Evolutionary conservation across 441 rosid species (phyloP), one percentile per base, ranked within the genome.

Genomic region (Metrosideros polymorpha): DNA sequence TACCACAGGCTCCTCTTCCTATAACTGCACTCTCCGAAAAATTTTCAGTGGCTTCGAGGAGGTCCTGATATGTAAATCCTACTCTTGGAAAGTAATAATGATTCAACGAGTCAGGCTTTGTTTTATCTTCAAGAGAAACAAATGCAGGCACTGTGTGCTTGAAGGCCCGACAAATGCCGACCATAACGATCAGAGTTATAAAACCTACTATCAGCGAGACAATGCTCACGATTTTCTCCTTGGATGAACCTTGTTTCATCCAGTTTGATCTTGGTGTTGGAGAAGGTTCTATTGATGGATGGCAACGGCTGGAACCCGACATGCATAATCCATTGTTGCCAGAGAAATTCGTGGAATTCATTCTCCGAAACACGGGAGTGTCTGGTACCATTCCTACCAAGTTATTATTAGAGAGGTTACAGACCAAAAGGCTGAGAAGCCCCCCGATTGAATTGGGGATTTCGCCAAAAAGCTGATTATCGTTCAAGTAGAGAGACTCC

Each of bases 1-100:
- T 89, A 82, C 95, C 95, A 87, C 94, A 93, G 0, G 93, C 95
- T 87, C 94, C 95, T 87, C 91, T 91, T 84, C 95, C 95, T 25
- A 93, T 54, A 86, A 91, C 87, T 54, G 88, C 79, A 17, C 83
- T 87, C 84, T 93, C 94, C 5, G 94, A 91, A 66, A 93, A 93
- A 87, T 92, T 89, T 50, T 90, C 89, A 0, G 95, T 93, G 14
- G 95, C 94, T 35, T 91, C 92, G 3, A 91, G 49, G 82, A 93
- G 93, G 89, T 90, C 93, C 88, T 93, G 95, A 84, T 92, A 92
- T 66, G 91, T 90, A 87, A 93, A 92, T 29, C 95, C 95, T 85
- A 88, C 90, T 86, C 92, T 93, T 71, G 95, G 95, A 79, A 91
- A 92, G 86, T 92, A 92, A 88, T 91, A 92, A 87, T 88, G 90